phyloP scores from a whole-genome alignment of 345 rosid genomes.

The Durio zibethinus region DNA sequence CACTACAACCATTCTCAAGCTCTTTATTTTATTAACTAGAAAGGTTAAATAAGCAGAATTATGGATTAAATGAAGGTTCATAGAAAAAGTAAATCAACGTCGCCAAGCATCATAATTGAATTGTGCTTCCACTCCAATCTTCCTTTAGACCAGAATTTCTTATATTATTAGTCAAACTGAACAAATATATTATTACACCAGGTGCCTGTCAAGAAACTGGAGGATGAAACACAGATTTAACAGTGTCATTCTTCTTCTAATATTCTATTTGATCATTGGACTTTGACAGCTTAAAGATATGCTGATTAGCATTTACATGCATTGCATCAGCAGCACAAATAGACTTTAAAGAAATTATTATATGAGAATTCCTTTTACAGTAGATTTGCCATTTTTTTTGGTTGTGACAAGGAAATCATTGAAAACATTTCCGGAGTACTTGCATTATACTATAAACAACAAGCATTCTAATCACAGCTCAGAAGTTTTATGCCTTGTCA shows the following conservation, averaged over 20 bases:
- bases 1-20: background rate
- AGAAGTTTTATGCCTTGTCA: no score
- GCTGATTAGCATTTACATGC: no score
- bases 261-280: no score
- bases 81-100: background rate
- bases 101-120: background rate
- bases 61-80: background rate
- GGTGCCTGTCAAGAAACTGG: background rate
- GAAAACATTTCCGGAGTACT: no score
- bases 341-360: no score
- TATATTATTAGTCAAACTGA: background rate
- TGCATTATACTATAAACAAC: no score
- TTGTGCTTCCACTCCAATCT: background rate
- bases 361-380: no score
- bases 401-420: background rate
- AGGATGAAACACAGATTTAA: background rate
- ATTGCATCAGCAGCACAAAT: no score
- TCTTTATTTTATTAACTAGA: background rate
- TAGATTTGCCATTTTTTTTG: no score
- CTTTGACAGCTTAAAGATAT: no score
- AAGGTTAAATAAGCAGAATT: background rate
- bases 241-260: no score
- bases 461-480: no score
- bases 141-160: background rate
- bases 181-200: background rate